Base-by-base conservation (phyloP, 108 stramenopile species). In the Mediolabrus comicus region DNA sequence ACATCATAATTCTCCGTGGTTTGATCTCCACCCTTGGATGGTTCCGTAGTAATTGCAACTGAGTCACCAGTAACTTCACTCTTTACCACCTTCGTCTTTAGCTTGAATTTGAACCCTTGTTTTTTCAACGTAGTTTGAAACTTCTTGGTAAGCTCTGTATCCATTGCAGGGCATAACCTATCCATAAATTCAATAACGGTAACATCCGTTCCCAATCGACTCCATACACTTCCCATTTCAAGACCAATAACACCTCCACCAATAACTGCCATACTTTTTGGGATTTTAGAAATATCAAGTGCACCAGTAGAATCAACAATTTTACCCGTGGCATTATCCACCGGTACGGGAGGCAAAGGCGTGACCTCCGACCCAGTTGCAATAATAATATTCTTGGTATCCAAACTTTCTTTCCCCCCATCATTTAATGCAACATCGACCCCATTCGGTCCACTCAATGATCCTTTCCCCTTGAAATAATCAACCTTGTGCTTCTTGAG, bases 151-250 rank as follows among this genome's bases (percentile, higher is more conserved):
- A 99, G 60, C 71, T 99, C 99, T 39, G 74, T 59, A 83, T 99
- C 99, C 90, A 97, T 95, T 25, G 91, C 82, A 46, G 99, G 99
- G 57, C 92, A 95, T 13, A 98, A 71, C 4, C 91, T 77, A 87
- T 98, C 99, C 89, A 99, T 85, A 70, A 96, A 99, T 87, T 99
- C 99, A 72, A 99, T 91, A 7, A 98, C 97, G 14, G 97, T 98
- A 0, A 99, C 98, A 68, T 99, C 76, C 16, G 97, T 77, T 46
- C 98, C 98, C 16, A 99, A 86, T 61, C 98, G 92, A 65, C 79
- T 71, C 99, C 99, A 99, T 3, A 99, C 99, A 34, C 95, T 96
- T 66, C 98, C 99, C 99, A 99, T 99, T 82, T 99, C 99, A 51
- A 99, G 80, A 53, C 99, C 99, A 77, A 99, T 99, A 35, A 98